Percentiles rank a stretch among this genome's conserved stretches.
phyloP scores from a whole-genome alignment of 208 protist species.

The Leishmania amazonensis region DNA sequence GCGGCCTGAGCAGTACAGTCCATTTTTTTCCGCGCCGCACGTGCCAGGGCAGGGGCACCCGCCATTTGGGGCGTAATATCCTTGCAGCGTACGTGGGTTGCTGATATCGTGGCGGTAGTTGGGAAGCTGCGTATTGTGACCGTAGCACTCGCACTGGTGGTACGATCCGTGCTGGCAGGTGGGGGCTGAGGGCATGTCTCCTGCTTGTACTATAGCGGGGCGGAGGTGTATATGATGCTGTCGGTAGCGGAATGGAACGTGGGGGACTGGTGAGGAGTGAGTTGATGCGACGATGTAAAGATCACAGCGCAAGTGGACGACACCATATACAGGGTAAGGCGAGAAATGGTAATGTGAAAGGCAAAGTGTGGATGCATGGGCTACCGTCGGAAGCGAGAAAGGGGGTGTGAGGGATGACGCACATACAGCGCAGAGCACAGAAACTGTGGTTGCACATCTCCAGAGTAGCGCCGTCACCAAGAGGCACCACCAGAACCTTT shows the following conservation, averaged over 20 bases:
- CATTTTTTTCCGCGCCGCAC: constrained; percentile 17
- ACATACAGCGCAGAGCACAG: background rate
- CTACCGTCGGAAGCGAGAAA: background rate
- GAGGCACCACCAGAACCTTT: background rate
- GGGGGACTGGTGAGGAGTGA: background rate
- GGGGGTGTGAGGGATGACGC: background rate
- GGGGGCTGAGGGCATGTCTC: constrained; percentile 3
- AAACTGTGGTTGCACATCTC: background rate
- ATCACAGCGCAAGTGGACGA: background rate
- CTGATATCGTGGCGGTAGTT: constrained; percentile 70
- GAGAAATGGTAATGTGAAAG: background rate
- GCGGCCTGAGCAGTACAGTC: constrained; percentile 18
- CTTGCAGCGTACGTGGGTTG: constrained; percentile 66
- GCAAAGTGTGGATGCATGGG: background rate
- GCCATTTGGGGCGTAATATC: constrained; percentile 56
- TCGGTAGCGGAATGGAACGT: background rate
- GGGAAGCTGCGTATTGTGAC: constrained; percentile 49
- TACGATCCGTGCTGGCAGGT: constrained; percentile 32
- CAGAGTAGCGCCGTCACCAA: background rate
- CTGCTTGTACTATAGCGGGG: background rate
- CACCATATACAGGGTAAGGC: background rate
- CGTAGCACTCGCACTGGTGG: constrained; percentile 71
- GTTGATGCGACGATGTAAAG: background rate
- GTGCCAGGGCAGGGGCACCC: constrained; percentile 60
- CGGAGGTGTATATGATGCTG: background rate